Conservation (phyloP, 2,329 filamentous ascomycete genomes). For the Metarhizium humberi region DNA sequence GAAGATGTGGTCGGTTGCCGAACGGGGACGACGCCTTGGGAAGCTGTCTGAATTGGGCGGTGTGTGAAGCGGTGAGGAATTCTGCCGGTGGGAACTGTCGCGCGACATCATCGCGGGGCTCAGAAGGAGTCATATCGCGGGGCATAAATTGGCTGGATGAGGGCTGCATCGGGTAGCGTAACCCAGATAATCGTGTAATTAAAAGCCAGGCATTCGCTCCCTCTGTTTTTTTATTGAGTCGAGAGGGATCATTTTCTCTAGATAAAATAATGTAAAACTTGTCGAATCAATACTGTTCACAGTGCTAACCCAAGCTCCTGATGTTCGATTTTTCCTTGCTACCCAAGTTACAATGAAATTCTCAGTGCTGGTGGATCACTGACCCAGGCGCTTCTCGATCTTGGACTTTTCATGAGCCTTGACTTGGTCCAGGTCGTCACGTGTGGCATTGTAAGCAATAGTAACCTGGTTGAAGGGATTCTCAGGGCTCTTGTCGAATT, state of each 20-base stretch:
- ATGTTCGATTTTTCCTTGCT: not conserved
- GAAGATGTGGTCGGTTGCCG: not conserved
- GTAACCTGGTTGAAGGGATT: constrained; percentile 90
- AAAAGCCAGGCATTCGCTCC: not conserved
- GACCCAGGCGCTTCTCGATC: constrained; percentile 61
- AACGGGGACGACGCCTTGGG: not conserved
- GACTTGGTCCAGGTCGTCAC: constrained; percentile 64
- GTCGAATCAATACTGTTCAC: no score
- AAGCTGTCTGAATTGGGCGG: constrained; percentile 3
- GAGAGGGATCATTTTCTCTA: no score
- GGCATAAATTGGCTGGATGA: not conserved
- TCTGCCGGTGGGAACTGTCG: constrained; percentile 10
- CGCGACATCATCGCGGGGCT: constrained; percentile 8
- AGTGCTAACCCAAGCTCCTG: no score
- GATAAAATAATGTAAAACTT: no score
- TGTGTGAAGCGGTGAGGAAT: constrained; percentile 11
- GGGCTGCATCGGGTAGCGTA: not conserved
- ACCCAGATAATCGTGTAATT: not conserved
- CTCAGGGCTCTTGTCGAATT: constrained; percentile 89
- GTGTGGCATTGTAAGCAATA: constrained; percentile 66
- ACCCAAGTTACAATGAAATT: not conserved
- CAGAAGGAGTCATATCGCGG: constrained; percentile 1
- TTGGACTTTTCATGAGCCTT: constrained; percentile 58
- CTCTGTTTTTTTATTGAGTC: not conserved
- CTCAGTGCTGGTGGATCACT: constrained; percentile 9